Evolutionary conservation across 208 protist species (phyloP).

Genomic region (Naegleria lovaniensis): DNA sequence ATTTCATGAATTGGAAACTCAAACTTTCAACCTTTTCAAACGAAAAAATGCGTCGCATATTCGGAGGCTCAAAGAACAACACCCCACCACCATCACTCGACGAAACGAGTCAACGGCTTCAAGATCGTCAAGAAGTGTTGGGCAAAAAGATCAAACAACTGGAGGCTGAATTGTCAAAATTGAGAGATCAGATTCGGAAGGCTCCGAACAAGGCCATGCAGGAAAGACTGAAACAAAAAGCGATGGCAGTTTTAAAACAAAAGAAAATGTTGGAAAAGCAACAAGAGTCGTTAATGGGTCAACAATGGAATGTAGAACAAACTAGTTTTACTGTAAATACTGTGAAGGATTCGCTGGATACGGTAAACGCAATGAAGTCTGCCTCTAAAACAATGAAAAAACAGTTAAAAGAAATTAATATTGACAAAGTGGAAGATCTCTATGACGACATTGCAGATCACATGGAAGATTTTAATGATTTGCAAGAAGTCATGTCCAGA

Average conservation of each 20-base stretch:
- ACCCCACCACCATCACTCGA: slow-evolving; percentile 62
- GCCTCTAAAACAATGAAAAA: slow-evolving; percentile 70
- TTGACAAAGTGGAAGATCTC: slow-evolving; percentile 69
- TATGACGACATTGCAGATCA: slow-evolving; percentile 78
- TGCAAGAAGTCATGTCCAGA: slow-evolving; percentile 81
- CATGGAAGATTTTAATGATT: slow-evolving; percentile 78
- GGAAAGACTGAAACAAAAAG: slow-evolving; percentile 74
- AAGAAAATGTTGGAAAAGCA: slow-evolving; percentile 82
- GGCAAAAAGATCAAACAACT: slow-evolving; percentile 71
- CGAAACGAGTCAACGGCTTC: slow-evolving; percentile 65
- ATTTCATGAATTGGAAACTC: not conserved
- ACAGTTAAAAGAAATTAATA: slow-evolving; percentile 70
- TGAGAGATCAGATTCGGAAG: slow-evolving; percentile 65
- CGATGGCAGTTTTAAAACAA: slow-evolving; percentile 75
- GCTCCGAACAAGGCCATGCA: slow-evolving; percentile 61
- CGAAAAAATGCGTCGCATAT: slow-evolving; percentile 74
- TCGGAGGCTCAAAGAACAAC: slow-evolving; percentile 62
- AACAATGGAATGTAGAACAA: slow-evolving; percentile 85
- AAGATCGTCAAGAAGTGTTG: slow-evolving; percentile 59
- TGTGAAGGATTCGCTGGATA: slow-evolving; percentile 77
- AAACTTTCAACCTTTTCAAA: not conserved
- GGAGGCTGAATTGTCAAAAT: slow-evolving; percentile 70
- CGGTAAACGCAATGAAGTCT: slow-evolving; percentile 75
- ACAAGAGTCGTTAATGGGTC: slow-evolving; percentile 72
- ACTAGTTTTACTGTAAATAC: slow-evolving; percentile 76